Conservation (phyloP, 2,329 filamentous ascomycete species). For the Cladophialophora immunda region DNA sequence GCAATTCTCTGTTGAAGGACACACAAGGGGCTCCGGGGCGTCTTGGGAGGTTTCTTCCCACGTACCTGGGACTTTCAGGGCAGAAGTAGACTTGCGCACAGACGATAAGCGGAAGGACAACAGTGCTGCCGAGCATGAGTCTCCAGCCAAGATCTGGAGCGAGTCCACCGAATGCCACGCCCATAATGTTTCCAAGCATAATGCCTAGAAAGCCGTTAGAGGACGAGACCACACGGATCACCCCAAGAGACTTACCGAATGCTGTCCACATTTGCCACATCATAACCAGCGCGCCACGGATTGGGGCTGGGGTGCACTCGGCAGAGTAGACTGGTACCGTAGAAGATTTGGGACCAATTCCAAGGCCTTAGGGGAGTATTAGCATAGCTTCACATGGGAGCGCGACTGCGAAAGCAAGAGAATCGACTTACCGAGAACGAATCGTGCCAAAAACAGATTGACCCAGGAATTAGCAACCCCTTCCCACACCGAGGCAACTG, state of each 20-base stretch:
- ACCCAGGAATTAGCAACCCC: constrained; percentile 53
- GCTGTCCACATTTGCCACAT: constrained; percentile 62
- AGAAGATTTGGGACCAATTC: constrained; percentile 53
- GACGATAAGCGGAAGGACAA: constrained; percentile 68
- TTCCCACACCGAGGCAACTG: constrained; percentile 54
- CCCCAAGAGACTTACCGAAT: constrained; percentile 44
- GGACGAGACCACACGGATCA: background rate
- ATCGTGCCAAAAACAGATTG: constrained; percentile 53
- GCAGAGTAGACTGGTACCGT: constrained; percentile 60
- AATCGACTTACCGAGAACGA: constrained; percentile 44
- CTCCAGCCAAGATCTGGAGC: constrained; percentile 68
- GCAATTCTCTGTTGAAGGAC: background rate
- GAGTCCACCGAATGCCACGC: constrained; percentile 56
- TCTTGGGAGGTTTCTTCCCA: background rate
- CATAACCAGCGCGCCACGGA: constrained; percentile 60
- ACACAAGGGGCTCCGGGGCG: background rate
- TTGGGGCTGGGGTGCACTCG: constrained; percentile 58
- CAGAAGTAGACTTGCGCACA: constrained; percentile 71
- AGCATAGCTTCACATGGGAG: background rate
- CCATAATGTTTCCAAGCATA: constrained; percentile 59
- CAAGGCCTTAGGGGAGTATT: constrained; percentile 44
- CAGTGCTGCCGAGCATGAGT: constrained; percentile 73
- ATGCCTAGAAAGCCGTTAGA: constrained; percentile 39
- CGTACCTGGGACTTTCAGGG: constrained; percentile 62
- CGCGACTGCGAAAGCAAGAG: background rate